Percentiles rank a stretch among this genome's conserved stretches.
These are phyloP conservation scores for Lactarius hengduanensis DNA, from an alignment of 768 basidiomycete species.

Conservation along the genomic window DNA sequence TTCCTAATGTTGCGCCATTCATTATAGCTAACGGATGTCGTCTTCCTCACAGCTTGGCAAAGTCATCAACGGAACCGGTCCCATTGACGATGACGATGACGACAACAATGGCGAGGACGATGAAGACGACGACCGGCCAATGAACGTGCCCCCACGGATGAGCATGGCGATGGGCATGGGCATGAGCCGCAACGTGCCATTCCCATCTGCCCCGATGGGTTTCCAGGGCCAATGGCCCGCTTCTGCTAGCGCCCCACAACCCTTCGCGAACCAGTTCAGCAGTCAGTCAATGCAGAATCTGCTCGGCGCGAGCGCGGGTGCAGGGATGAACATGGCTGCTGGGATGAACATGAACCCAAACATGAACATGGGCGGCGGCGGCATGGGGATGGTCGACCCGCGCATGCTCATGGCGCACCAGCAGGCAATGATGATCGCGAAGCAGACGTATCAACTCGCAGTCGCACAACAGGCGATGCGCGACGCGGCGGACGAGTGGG, in stretches of 20 bases:
- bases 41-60: slow-evolving; percentile 66
- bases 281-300: slow-evolving; percentile 50
- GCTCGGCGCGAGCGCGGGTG: slow-evolving; percentile 35
- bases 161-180: slow-evolving; percentile 39
- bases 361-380: slow-evolving; percentile 18
- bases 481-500: slow-evolving; percentile 89
- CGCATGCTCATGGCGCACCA: slow-evolving; percentile 66
- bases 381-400: slow-evolving; percentile 24
- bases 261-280: slow-evolving; percentile 31
- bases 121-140: slow-evolving; percentile 32
- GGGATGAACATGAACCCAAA: slow-evolving; percentile 7
- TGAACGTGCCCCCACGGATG: slow-evolving; percentile 35
- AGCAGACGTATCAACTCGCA: slow-evolving; percentile 87
- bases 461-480: slow-evolving; percentile 90
- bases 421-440: slow-evolving; percentile 82
- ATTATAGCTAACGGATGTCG: not conserved
- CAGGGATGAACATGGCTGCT: not conserved
- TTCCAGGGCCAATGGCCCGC: slow-evolving; percentile 37
- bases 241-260: slow-evolving; percentile 26
- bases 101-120: slow-evolving; percentile 28
- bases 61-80: slow-evolving; percentile 76
- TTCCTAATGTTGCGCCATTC: not conserved
- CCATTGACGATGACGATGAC: slow-evolving; percentile 47
- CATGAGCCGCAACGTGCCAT: slow-evolving; percentile 14
- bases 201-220: slow-evolving; percentile 27